Base-by-base conservation (phyloP, 2,329 filamentous ascomycete genomes). In the Diaporthe citri region DNA sequence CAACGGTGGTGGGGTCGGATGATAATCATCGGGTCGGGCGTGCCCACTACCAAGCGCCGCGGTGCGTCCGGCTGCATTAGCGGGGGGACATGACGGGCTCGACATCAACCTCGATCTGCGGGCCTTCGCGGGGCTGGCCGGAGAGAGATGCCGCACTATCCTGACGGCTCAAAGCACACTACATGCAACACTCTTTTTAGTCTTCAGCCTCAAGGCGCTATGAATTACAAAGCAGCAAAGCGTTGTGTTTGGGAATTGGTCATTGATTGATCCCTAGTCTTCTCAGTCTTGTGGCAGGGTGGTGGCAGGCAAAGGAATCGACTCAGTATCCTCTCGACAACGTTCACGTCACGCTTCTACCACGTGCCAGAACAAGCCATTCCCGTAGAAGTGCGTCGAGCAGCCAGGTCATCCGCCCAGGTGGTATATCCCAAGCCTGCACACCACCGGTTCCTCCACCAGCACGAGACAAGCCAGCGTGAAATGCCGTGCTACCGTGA, bases 41-140 rank as follows among this genome's bases (percentile, higher is more conserved):
- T 62, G 57, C 34, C 57, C 57, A 64, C 39, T 41, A 64, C 59
- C 59, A 64, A 46, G 59, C n/a, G 39, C 59, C 28, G 60, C 60
- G 60, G 48, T 31, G 62, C 60, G 31, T 28, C 60, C 51, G 72
- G 72, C 39, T 60, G 79, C 55, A 75, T 74, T 75, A 84, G 76
- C 75, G 60, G 60, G 28, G 22, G 28, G 6, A n/a, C 28, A 17
- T 15, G 25, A 17, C 28, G 59, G 59, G 7, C 59, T 48, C 41
- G 60, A 48, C 60, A 41, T 28, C 39, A 15, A 64, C 59, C 13
- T 28, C n/a, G 59, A 64, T 34, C 59, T 64, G n/a, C 59, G 41
- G 8, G 41, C n/a, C 39, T 41, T 22, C 31, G 31, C 56, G 56
- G 56, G 56, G 56, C 56, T 59, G 56, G 31, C 56, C 56, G 56